These are phyloP conservation scores for Pleurotus ostreatus DNA, from an alignment of 768 basidiomycete species.

Conservation along the genomic window DNA sequence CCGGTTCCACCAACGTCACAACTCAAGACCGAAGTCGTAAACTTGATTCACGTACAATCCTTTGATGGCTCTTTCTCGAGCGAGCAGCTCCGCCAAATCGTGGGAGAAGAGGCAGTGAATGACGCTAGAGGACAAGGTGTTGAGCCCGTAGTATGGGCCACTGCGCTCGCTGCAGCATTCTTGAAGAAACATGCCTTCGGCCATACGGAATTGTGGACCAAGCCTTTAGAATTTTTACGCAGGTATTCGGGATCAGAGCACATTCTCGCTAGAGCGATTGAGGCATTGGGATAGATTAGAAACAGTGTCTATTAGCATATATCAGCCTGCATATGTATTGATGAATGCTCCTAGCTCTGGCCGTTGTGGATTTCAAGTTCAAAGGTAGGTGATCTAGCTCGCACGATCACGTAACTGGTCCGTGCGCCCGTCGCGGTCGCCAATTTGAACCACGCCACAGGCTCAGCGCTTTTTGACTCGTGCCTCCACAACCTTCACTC, in stretches of 20 bases:
- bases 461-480: constrained; percentile 5
- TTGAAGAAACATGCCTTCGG: constrained; percentile 25
- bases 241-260: not conserved
- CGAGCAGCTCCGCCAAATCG: constrained; percentile 26
- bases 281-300: not conserved
- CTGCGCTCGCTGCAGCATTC: constrained; percentile 43
- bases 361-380: no score
- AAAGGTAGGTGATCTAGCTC: not conserved
- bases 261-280: not conserved
- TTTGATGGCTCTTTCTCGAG: constrained; percentile 48
- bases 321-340: not conserved
- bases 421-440: not conserved
- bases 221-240: not conserved
- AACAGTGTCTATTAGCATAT: not conserved
- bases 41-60: constrained; percentile 34
- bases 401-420: constrained; percentile 5
- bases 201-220: constrained; percentile 1
- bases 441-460: constrained; percentile 4
- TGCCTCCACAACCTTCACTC: constrained; percentile 18
- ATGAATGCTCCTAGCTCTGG: not conserved
- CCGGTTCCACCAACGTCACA: constrained; percentile 11
- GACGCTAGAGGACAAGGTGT: constrained; percentile 26
- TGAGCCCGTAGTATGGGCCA: constrained; percentile 42
- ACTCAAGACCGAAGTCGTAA: constrained; percentile 23
- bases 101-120: constrained; percentile 29